Conservation (phyloP, 148 eudicot genomes). For the Rhododendron kiyosumense region DNA sequence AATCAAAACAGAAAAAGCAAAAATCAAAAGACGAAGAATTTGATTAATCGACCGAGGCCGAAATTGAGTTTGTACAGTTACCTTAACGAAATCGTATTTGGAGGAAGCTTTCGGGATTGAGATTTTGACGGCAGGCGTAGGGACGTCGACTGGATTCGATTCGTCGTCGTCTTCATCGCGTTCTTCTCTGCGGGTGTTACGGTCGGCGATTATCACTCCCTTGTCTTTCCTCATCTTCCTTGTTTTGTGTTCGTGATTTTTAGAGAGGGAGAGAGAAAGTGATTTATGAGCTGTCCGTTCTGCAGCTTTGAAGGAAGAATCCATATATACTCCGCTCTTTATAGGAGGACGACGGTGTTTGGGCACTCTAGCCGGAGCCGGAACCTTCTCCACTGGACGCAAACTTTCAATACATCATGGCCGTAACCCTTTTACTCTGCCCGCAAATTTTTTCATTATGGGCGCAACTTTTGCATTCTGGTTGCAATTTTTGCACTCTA, state of each 20-base stretch:
- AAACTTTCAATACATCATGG: too few relatives aligned
- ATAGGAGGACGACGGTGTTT: too few relatives aligned
- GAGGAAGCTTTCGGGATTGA: conserved; percentile 81
- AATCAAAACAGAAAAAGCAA: too few relatives aligned
- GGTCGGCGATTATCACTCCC: conserved; percentile 33
- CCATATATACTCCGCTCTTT: too few relatives aligned
- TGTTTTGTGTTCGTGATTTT: background rate
- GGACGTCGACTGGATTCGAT: conserved; percentile 16
- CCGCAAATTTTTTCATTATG: too few relatives aligned
- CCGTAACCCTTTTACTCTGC: too few relatives aligned
- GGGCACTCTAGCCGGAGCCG: too few relatives aligned
- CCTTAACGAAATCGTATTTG: conserved; percentile 99
- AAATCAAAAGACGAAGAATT: background rate
- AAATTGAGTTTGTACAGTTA: background rate
- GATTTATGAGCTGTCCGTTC: too few relatives aligned
- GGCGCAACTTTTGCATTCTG: too few relatives aligned
- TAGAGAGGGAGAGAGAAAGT: background rate
- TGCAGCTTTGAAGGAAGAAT: too few relatives aligned
- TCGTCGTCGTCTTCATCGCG: conserved; percentile 25
- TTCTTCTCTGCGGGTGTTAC: conserved; percentile 4
- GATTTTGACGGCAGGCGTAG: conserved; percentile 24
- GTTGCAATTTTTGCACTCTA: too few relatives aligned
- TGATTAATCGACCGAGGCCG: background rate
- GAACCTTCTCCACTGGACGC: too few relatives aligned
- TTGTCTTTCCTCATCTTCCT: conserved; percentile 57